Percentiles rank a stretch among this genome's conserved stretches.
These are phyloP conservation scores for Solioccasus polychromus DNA, from an alignment of 768 basidiomycete species.

Conservation along the genomic window DNA sequence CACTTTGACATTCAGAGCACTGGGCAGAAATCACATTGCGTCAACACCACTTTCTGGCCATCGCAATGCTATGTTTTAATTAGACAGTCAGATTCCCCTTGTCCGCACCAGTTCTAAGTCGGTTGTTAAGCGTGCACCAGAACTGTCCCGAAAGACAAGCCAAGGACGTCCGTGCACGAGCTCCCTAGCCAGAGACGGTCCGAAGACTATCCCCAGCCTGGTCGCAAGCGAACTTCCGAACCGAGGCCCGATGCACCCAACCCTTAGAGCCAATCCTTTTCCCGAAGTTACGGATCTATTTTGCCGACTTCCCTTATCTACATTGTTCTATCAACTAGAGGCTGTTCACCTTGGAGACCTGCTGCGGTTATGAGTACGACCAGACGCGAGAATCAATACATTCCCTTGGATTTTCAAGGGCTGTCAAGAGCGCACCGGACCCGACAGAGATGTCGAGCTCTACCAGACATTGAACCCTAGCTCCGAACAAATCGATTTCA, in stretches of 20 bases:
- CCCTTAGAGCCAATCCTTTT: slow-evolving; percentile 80
- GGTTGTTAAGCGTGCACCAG: slow-evolving; percentile 63
- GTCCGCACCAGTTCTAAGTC: slow-evolving; percentile 77
- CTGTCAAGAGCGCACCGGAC: slow-evolving; percentile 75
- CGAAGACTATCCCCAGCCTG: slow-evolving; percentile 59
- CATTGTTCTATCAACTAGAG: slow-evolving; percentile 80
- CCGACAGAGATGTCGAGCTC: slow-evolving; percentile 68
- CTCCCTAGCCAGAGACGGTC: slow-evolving; percentile 46
- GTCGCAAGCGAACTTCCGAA: slow-evolving; percentile 56
- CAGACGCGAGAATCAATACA: slow-evolving; percentile 64
- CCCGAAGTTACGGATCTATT: slow-evolving; percentile 80
- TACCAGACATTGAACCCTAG: slow-evolving; percentile 70
- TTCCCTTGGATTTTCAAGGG: too few relatives aligned
- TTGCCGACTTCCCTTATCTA: slow-evolving; percentile 81
- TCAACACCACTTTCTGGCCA: slow-evolving; percentile 75
- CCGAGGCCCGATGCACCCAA: slow-evolving; percentile 74
- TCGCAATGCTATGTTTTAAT: slow-evolving; percentile 83
- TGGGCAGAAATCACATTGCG: slow-evolving; percentile 81
- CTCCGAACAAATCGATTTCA: slow-evolving; percentile 76
- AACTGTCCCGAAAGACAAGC: slow-evolving; percentile 52
- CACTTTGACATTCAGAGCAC: slow-evolving; percentile 82
- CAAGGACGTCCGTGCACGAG: slow-evolving; percentile 43
- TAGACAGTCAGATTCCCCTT: slow-evolving; percentile 83
- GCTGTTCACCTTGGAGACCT: slow-evolving; percentile 81
- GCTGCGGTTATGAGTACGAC: slow-evolving; percentile 78